phyloP scores from a whole-genome alignment of 225 moss, liverwort and hornwort species.

The Physcomitrellopsis africana region DNA sequence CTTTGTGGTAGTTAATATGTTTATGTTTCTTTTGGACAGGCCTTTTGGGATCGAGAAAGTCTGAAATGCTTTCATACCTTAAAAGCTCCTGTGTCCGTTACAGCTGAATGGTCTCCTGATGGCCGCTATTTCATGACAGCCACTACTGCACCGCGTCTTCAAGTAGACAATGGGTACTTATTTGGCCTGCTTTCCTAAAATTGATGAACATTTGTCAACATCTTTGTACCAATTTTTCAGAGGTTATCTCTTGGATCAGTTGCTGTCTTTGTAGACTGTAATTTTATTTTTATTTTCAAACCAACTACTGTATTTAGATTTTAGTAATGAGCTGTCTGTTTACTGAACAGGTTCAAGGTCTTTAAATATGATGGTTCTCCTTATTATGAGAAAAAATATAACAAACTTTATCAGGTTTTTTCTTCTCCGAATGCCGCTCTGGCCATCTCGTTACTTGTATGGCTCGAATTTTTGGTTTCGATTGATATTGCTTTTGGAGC shows the following conservation, averaged over 20 bases:
- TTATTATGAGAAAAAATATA: conserved; percentile 69
- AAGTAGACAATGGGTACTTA: conserved; percentile 90
- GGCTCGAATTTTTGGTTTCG: not conserved
- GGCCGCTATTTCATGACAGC: conserved; percentile 95
- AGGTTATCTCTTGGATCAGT: conserved; percentile 6
- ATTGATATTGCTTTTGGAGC: not conserved
- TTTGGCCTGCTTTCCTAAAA: not conserved
- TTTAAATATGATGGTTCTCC: conserved; percentile 87
- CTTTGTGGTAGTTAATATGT: no score
- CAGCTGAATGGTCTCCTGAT: conserved; percentile 97
- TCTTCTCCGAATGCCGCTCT: not conserved
- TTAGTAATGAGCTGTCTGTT: not conserved
- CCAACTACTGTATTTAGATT: not conserved
- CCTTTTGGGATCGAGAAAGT: conserved; percentile 68
- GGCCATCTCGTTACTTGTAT: not conserved
- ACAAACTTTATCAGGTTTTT: conserved; percentile 86
- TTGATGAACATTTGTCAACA: conserved; percentile 13
- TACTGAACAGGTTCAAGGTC: conserved; percentile 74
- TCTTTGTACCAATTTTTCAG: not conserved
- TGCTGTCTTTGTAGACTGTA: not conserved
- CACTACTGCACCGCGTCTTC: conserved; percentile 94
- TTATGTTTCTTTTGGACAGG: conserved; percentile 31
- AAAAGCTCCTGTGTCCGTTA: conserved; percentile 79
- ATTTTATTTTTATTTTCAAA: not conserved
- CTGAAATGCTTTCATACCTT: conserved; percentile 66